Base-by-base conservation (phyloP, 1,284 basidiomycete genomes). In the Apiotrichum brassicae region DNA sequence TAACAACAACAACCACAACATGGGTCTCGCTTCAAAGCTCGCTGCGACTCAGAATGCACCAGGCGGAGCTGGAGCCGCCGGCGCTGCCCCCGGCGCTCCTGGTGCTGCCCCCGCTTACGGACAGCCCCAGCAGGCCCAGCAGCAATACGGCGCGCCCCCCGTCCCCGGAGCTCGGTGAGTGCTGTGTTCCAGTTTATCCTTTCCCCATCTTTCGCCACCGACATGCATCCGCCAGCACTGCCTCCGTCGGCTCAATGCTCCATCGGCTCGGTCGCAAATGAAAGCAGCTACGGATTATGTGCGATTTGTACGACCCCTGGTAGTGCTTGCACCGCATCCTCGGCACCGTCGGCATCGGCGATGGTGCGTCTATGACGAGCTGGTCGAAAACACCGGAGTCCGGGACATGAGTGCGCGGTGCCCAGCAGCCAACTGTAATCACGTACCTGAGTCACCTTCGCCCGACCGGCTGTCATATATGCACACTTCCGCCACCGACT, bases 21-120 rank as follows among this genome's bases (percentile, higher is more conserved):
- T 56, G 54, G 54, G 54, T 30, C 54, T 56, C 50, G 54, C 54
- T 24, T 56, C 54, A 14, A 56, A 56, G 28, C 54, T 56, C 25
- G 54, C 54, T 32, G 49, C 54, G 2, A 19, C 54, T 2, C 50
- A 56, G 32, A 46, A 22, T 2, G 46, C 41, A 9, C 45, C 23
- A 22, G 49, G 38, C 12, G 48, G 35, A 14, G 32, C 47, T 26
- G 25, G 32, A 42, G 37, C 35, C 25, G 43, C 14, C 14, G 56
- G 23, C 32, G 53, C 45, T 39, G 47, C 53, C 42, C 36, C 53
- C 20, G 56, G 47, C 43, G 44, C 50, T 16, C 50, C 51, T 19
- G 55, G 56, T 33, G 36, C 57, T 33, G 54, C 55, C 3, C 39
- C 50, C 22, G 51, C 54, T 4, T 58, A 57, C 41, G 53, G 51